Evolutionary conservation across 106 monocot species (phyloP), one percentile per base, ranked within the genome.

Genomic region (Apostasia shenzhenica): DNA sequence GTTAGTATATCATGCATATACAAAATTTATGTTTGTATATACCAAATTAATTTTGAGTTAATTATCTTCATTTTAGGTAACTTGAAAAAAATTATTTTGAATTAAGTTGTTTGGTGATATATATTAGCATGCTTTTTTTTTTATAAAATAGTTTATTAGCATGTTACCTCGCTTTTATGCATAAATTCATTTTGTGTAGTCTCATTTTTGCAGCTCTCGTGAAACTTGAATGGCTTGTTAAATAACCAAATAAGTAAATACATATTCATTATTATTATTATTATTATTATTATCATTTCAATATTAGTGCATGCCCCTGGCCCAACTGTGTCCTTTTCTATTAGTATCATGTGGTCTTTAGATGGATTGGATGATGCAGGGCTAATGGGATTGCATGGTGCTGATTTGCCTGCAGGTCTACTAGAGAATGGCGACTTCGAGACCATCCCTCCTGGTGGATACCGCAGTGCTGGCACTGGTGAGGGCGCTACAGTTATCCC

Each of bases 391-490:
- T 49, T 77, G 48, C 5, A 56, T 14, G 6, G 11, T 13, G 11
- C 1, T 38, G 42, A 12, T 41, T 52, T 48, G 4, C 44, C n/a
- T 70, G 79, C 75, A 97, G 97, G 92, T 46, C 60, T 86, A 40
- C 61, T 97, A n/a, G 80, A 72, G 40, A 97, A 97, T 52, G 97
- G 92, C 1, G 89, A 90, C 54, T 97, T 97, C 45, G 97, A 97
- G 81, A 81, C 75, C 1, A 57, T 77, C 3, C 86, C 95, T 11
- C 57, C 86, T 0, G 84, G 81, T 1, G 92, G 95, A 1, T 91
- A 84, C 67, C 77, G 77, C 0, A 76, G 67, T 57, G 55, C 54
- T 6, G 79, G 73, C 69, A 70, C 48, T 6, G 82, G 72, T 3
- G 82, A 79, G 8, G 81, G 60, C 45, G 47, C 56, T 4, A 41